These are phyloP conservation scores for Sarocladiaceae sp. DNA, from an alignment of 2,329 filamentous ascomycete genomes.

Conservation along the genomic window DNA sequence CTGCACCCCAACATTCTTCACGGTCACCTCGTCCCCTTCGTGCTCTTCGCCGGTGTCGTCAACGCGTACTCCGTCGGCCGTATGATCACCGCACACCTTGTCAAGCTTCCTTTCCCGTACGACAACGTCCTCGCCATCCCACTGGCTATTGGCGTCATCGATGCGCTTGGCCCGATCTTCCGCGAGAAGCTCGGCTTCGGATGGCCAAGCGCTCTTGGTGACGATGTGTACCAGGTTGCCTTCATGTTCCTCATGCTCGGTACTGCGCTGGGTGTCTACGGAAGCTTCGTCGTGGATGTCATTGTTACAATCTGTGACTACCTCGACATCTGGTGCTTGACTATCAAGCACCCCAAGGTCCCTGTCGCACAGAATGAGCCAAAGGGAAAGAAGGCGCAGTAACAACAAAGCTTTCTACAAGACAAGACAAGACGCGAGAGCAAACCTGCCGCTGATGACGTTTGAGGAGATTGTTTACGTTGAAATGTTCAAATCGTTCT, in stretches of 20 bases:
- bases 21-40: conserved; percentile 82
- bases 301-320: conserved; percentile 98
- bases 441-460: no score
- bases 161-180: conserved; percentile 70
- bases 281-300: conserved; percentile 94
- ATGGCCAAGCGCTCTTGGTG: conserved; percentile 73
- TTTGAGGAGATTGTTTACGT: no score
- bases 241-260: conserved; percentile 89
- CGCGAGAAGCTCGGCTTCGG: conserved; percentile 57
- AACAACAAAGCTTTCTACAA: not conserved
- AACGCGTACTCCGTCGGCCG: conserved; percentile 95
- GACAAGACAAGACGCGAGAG: not conserved
- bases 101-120: conserved; percentile 84
- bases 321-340: conserved; percentile 96
- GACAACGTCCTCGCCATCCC: conserved; percentile 81
- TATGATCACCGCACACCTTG: conserved; percentile 93
- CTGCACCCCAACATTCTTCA: conserved; percentile 81
- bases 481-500: no score
- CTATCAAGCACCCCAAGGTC: conserved; percentile 78
- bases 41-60: conserved; percentile 80
- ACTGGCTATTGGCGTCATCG: conserved; percentile 71
- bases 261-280: conserved; percentile 83
- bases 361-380: conserved; percentile 30
- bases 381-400: conserved; percentile 12
- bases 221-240: conserved; percentile 80